Evolutionary conservation across 208 protist species (phyloP), one percentile per base, ranked within the genome.

Genomic region (Endotrypanum monterogeii): DNA sequence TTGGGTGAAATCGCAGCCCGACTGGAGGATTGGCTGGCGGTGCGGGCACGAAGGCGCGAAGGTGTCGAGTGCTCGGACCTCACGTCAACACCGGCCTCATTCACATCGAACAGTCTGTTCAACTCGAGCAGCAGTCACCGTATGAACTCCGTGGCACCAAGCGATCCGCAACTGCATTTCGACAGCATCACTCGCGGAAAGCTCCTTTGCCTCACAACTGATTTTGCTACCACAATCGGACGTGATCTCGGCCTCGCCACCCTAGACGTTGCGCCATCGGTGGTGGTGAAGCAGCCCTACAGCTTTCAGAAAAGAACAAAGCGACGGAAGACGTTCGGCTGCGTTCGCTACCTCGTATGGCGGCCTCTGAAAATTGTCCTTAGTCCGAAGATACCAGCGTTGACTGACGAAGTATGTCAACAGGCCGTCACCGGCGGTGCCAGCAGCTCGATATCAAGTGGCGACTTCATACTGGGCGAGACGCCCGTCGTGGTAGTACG

Each of bases 191-290:
- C 70, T 39, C 74, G 72, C 25, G 80, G 67, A 1, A 79, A 86
- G 65, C 63, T 89, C 23, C 30, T 69, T 18, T 50, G 32, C 1
- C 76, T 85, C 23, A 66, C 57, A 35, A 60, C 68, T 16, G 79
- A 83, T 55, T 69, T 87, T 25, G 73, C 71, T n/a, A 60, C 70
- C 2, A 71, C 71, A 1, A 82, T 88, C 25, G 82, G 71, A 20
- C 80, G 83, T 55, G 70, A 80, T 39, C 70, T 88, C 30, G 84
- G 84, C 20, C 73, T 88, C 11, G 56, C 84, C 60, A 62, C 66
- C 14, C 32, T 79, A 12, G 73, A 79, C 56, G 39, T 83, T 30
- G 69, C 69, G 20, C 61, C 77, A 7, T 71, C 67, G 20, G 57
- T 83, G n/a, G 51, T 85, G 32, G 60, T 66, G 60, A 72, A 83